A percentile compares a stretch with the other conserved stretches of the same genome.
These are phyloP conservation scores for Gynandropsis gynandra DNA, from an alignment of 345 rosid species.

Conservation along the genomic window DNA sequence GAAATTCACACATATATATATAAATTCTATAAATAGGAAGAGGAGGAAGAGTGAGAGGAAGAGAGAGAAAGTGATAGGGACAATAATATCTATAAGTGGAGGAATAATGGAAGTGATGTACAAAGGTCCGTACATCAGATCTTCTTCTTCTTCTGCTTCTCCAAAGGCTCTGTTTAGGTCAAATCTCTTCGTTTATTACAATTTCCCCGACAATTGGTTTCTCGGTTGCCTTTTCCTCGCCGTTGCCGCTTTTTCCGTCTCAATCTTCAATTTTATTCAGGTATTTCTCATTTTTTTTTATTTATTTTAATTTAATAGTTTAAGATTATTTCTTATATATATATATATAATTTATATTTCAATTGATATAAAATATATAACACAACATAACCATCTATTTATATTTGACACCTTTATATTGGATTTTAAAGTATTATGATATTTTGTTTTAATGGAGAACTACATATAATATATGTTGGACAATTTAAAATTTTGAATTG, in stretches of 20 bases:
- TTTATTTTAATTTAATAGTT: too few species aligned
- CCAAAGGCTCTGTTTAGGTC: slow-evolving; percentile 25
- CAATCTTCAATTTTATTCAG: slow-evolving; percentile 64
- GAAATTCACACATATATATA: not conserved
- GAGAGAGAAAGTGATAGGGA: slow-evolving; percentile 41
- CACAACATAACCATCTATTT: too few species aligned
- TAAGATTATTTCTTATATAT: not conserved
- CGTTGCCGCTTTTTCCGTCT: slow-evolving; percentile 48
- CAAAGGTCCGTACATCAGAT: slow-evolving; percentile 48
- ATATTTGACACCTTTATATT: too few species aligned
- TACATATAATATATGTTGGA: too few species aligned
- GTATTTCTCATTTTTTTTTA: slow-evolving; percentile 32
- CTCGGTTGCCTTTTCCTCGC: slow-evolving; percentile 67
- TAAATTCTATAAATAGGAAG: slow-evolving; percentile 25
- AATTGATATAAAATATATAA: too few species aligned
- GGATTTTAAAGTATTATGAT: too few species aligned
- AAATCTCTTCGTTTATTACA: slow-evolving; percentile 42
- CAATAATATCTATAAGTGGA: slow-evolving; percentile 46
- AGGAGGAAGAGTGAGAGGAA: slow-evolving; percentile 41
- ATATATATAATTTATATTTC: too few species aligned
- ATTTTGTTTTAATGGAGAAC: too few species aligned
- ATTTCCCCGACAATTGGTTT: slow-evolving; percentile 50
- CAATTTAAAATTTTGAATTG: too few species aligned
- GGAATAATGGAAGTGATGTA: slow-evolving; percentile 45
- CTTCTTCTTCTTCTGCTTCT: slow-evolving; percentile 33